Evolutionary conservation across 2,329 filamentous ascomycete genomes (phyloP).

Genomic region (Hymenoscyphus albidus): DNA sequence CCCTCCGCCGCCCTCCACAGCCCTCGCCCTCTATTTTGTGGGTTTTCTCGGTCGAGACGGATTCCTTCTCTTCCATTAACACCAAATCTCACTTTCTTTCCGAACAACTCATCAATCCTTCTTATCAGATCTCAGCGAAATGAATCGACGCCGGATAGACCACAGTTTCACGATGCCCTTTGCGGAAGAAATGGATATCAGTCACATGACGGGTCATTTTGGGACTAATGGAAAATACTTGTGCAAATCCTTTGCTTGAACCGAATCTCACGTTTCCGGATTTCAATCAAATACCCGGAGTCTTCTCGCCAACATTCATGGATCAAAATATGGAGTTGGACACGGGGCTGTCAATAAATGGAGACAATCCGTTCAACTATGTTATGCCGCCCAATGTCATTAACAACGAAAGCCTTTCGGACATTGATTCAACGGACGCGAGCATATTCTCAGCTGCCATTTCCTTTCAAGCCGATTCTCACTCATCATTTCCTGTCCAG

Average conservation of each 20-base stretch:
- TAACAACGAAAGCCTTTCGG: neutral
- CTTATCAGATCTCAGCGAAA: neutral
- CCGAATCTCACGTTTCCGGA: neutral
- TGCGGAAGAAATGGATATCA: neutral
- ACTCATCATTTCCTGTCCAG: neutral
- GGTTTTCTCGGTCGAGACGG: neutral
- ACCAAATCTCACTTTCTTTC: neutral
- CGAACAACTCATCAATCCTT: neutral
- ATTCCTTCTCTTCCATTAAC: neutral
- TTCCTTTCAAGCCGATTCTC: neutral
- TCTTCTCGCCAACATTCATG: neutral
- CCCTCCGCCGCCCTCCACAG: constrained; percentile 2
- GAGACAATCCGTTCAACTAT: neutral
- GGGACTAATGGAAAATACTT: neutral
- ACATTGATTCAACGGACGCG: too few relatives aligned
- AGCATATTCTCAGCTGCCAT: too few relatives aligned
- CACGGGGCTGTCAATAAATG: neutral
- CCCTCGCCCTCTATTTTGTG: neutral
- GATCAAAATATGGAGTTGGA: neutral
- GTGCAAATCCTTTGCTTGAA: neutral
- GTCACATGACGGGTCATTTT: neutral
- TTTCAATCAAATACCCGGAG: neutral
- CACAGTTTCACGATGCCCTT: neutral
- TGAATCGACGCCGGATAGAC: neutral
- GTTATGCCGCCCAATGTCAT: neutral